These are phyloP conservation scores for Hapsidospora chrysogenum DNA, from an alignment of 495 filamentous ascomycete genomes.

Conservation along the genomic window DNA sequence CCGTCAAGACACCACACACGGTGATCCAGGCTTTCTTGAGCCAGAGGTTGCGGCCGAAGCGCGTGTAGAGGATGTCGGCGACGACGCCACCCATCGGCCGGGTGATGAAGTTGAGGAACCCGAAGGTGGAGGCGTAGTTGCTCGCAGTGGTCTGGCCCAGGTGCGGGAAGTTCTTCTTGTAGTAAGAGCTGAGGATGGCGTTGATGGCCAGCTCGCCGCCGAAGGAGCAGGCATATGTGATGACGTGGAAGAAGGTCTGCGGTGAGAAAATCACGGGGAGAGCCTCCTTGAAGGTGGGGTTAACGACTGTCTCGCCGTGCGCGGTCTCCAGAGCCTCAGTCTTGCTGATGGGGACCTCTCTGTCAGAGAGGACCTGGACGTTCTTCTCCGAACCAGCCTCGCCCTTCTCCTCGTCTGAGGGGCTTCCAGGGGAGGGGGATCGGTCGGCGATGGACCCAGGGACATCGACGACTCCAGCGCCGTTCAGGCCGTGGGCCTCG, in stretches of 20 bases:
- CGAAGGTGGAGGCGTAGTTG: conserved; percentile 81
- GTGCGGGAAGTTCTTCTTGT: conserved; percentile 54
- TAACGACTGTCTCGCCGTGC: conserved; percentile 45
- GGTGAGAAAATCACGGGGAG: conserved; percentile 41
- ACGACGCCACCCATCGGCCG: conserved; percentile 61
- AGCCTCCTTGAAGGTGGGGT: conserved; percentile 46
- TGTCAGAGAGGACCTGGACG: conserved; percentile 16
- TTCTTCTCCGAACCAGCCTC: conserved; percentile 15
- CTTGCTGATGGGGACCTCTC: conserved; percentile 35
- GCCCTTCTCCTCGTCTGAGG: conserved; percentile 21
- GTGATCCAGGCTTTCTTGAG: conserved; percentile 61
- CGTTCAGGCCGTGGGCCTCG: conserved; percentile 18
- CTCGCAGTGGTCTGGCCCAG: conserved; percentile 59
- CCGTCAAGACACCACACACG: conserved; percentile 43
- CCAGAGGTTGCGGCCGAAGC: conserved; percentile 41
- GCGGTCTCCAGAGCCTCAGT: conserved; percentile 40
- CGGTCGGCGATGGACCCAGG: conserved; percentile 41
- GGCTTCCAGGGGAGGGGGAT: conserved; percentile 9
- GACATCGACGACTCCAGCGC: conserved; percentile 25
- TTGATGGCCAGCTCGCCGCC: conserved; percentile 79
- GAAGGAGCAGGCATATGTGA: conserved; percentile 74
- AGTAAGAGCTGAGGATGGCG: conserved; percentile 65
- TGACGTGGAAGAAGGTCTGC: conserved; percentile 48
- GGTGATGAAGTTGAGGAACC: conserved; percentile 64
- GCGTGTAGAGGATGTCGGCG: conserved; percentile 53